Evolutionary conservation across 495 filamentous ascomycete species (phyloP), one percentile per base, ranked within the genome.

Genomic region (Annulohypoxylon stygium): DNA sequence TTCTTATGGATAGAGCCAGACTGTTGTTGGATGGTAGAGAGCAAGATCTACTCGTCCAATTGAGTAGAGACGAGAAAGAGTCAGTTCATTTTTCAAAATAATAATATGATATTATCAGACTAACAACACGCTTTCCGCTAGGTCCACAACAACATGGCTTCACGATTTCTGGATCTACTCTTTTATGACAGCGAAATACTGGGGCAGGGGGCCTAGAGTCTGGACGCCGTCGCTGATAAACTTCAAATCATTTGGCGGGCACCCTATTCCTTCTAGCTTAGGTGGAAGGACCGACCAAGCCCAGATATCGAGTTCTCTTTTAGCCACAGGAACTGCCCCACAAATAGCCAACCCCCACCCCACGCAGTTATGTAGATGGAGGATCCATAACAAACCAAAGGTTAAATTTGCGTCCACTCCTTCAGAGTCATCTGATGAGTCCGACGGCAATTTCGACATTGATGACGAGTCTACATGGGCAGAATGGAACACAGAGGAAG

Each of bases 131-230:
- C 5, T 69, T 45, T 23, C 64, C 75, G 48, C 74, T 72, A 60
- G 76, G 65, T 33, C 79, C 73, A 20, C 47, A 9, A 20, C 20
- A 41, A 66, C 69, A 53, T 71, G 69, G 81, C 63, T 85, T 51
- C 78, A 86, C 62, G 81, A 85, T 51, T 83, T 80, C 55, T 86
- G 81, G 79, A 76, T 80, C 37, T 82, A 78, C 50, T 75, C 78
- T 7, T 85, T 82, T 64, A 82, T 77, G 63, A 81, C 81, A 5
- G 81, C 81, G 10, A 85, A 82, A 61, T 70, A 79, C 50, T 84
- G 81, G 83, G 83, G 83, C 0, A 74, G 72, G 11, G 83, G 83
- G 1, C 83, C 83, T 33, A 67, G 48, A 59, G 37, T 62, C 45
- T 84, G 81, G 81, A 81, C 71, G 69, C 23, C 20, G n/a, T 18